Percentiles rank a stretch among this genome's conserved stretches.
Conservation (phyloP, 2,329 filamentous ascomycete genomes). For the Lecanosticta acicola region DNA sequence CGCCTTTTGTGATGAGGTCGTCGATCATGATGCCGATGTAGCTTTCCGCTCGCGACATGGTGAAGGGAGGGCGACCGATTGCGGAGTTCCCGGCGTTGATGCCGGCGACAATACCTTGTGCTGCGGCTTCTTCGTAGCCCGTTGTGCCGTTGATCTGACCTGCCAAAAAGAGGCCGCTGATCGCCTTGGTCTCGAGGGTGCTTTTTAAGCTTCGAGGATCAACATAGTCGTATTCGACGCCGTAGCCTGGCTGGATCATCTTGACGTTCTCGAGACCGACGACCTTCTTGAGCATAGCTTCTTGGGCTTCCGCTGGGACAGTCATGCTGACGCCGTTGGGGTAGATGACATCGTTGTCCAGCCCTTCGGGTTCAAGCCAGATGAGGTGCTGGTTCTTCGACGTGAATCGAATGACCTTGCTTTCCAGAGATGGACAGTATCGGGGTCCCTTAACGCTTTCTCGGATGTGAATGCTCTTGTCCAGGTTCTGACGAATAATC, state of each 20-base stretch:
- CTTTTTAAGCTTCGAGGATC: slow-evolving; percentile 81
- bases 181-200: slow-evolving; percentile 91
- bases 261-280: slow-evolving; percentile 79
- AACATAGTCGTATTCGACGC: slow-evolving; percentile 60
- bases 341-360: slow-evolving; percentile 83
- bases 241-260: slow-evolving; percentile 10
- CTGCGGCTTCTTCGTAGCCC: slow-evolving; percentile 94
- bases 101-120: slow-evolving; percentile 85
- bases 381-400: slow-evolving; percentile 79
- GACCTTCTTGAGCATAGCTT: slow-evolving; percentile 77
- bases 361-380: slow-evolving; percentile 96
- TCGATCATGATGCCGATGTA: slow-evolving; percentile 99
- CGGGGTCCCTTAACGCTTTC: slow-evolving; percentile 90
- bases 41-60: slow-evolving; percentile 74
- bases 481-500: slow-evolving; percentile 80
- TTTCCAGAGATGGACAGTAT: slow-evolving; percentile 93
- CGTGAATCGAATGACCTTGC: slow-evolving; percentile 83
- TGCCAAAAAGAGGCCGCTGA: slow-evolving; percentile 80
- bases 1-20: slow-evolving; percentile 92
- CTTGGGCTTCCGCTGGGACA: slow-evolving; percentile 80
- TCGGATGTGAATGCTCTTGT: slow-evolving; percentile 92
- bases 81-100: slow-evolving; percentile 88
- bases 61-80: slow-evolving; percentile 58
- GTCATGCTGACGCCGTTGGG: slow-evolving; percentile 98
- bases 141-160: slow-evolving; percentile 98